Evolutionary conservation across 2,329 filamentous ascomycete genomes (phyloP).

Genomic region (Epichloe elymi): DNA sequence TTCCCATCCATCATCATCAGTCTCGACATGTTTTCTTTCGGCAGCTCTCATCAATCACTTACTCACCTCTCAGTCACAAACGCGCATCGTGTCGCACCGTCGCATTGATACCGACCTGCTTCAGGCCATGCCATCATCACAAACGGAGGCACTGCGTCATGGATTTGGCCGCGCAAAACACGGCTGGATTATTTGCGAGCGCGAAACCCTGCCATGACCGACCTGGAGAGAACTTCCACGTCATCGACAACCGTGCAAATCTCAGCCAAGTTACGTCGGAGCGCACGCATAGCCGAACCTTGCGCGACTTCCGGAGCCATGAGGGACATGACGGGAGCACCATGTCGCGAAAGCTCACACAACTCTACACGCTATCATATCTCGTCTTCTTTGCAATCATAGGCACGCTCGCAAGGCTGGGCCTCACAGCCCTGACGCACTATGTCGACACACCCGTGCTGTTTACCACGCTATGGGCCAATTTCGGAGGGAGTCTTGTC

Average conservation of each 20-base stretch:
- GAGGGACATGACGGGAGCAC: constrained; percentile 4
- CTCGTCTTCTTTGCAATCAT: constrained; percentile 75
- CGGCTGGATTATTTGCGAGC: background rate
- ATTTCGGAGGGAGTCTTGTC: constrained; percentile 66
- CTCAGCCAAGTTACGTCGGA: constrained; percentile 26
- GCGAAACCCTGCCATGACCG: background rate
- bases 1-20: too few species aligned
- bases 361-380: constrained; percentile 64
- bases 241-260: constrained; percentile 24
- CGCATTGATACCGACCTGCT: too few species aligned
- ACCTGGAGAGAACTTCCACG: background rate
- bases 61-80: too few species aligned
- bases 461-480: constrained; percentile 74
- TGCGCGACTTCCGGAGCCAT: constrained; percentile 7
- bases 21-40: too few species aligned
- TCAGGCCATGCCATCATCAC: too few species aligned
- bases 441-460: constrained; percentile 66
- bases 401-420: constrained; percentile 72
- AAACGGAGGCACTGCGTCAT: too few species aligned
- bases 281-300: constrained; percentile 7
- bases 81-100: too few species aligned
- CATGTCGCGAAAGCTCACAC: constrained; percentile 38
- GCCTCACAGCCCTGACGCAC: constrained; percentile 63
- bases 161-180: too few species aligned
- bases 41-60: too few species aligned